Evolutionary conservation across 139 green algal species (phyloP), one percentile per base, ranked within the genome.

Genomic region (Mesotaenium endlicherianum): DNA sequence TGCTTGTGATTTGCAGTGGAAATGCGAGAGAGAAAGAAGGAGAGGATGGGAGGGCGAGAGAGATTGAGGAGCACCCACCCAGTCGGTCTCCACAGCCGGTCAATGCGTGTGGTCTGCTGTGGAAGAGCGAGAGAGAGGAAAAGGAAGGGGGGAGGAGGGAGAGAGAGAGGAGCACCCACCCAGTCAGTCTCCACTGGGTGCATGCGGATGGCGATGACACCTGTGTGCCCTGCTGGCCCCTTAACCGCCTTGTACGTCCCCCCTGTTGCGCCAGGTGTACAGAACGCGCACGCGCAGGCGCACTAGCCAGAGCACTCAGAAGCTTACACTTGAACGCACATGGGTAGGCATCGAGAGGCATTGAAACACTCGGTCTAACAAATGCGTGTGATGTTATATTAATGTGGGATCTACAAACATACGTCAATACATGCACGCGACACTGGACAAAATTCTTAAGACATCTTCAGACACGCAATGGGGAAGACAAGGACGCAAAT

Each of bases 161-260:
- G n/a, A 72, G 60, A 72, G 38, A 80, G 75, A 1, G 26, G n/a
- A 20, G 17, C 40, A 84, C 80, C 26, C 76, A 87, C 81, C 81
- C 81, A 85, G 55, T 85, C 81, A 16, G 75, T 75, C 20, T 85
- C 74, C 43, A 39, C 75, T 2, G 81, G 81, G 47, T 87, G 81
- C 20, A 87, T 31, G 16, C 81, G 72, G 74, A 87, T 50, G 36
- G 81, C 70, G 3, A 74, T 26, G n/a, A 85, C 20, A 4, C 81
- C 81, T 26, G 85, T 67, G 47, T 85, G 44, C 16, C 81, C 81
- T 71, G 70, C 81, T 43, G 81, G 81, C 14, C 81, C 81, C 55
- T 87, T 8, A 16, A 87, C 70, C 81, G 55, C 79, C 41, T 55
- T 77, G 78, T 85, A 87, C 8, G 81, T 71, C 39, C 75, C 45